Evolutionary conservation across 1,139 yeast species (phyloP), one percentile per base, ranked within the genome.

Genomic region (Scheffersomyces titani): DNA sequence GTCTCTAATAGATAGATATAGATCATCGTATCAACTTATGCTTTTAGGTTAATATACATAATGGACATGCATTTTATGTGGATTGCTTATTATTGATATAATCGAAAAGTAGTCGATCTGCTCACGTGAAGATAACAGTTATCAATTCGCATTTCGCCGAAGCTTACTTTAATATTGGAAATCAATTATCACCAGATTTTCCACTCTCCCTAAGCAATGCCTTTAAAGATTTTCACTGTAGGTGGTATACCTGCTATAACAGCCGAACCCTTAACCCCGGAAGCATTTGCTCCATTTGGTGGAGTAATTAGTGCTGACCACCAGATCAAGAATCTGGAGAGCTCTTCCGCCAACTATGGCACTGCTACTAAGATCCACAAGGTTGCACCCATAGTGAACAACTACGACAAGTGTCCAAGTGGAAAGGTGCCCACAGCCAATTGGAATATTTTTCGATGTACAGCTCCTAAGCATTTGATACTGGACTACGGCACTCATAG

Each of bases 381-480:
- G 60, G 96, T 92, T 9, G 86, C 94, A 3, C 88, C 92, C 1
- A 77, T 90, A 2, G 73, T 74, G 11, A 88, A 89, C 70, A 75
- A 77, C 52, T 89, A 80, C 63, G 61, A 59, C 1, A 57, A 73
- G 1, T 79, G 86, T 13, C 79, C 85, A 1, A 82, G 87, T 58
- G 78, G 81, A 1, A 69, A 67, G 49, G 54, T 67, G 22, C 80
- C 85, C 0, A 77, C 84, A 0, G 87, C 96, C 3, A 88, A 90
- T 64, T 87, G 92, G 89, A 91, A 92, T 70, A 81, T 93, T 49
- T 93, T 92, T 71, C 76, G 97, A 57, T 90, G 97, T 63, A 82
- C 87, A 6, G 91, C 93, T 3, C 96, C 96, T 1, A 74, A 70
- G 49, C 89, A 87, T 62, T 75, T 89, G 57, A 80, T 89, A 56